Evolutionary conservation across 1,139 yeast genomes (phyloP).

Genomic region (Candida glucosophila): DNA sequence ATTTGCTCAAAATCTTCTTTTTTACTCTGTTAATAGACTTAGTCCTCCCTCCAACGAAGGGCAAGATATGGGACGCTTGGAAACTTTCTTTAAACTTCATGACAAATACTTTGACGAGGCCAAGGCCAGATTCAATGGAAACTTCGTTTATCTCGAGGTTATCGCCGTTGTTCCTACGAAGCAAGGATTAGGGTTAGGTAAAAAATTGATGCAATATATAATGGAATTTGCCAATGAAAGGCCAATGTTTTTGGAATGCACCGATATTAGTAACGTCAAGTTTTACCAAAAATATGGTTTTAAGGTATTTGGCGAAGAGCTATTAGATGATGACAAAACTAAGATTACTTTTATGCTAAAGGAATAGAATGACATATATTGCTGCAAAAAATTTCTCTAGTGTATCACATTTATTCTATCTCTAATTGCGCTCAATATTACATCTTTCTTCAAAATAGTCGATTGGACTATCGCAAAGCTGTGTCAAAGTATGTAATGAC

Average conservation of each 20-base stretch:
- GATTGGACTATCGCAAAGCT: too few species aligned
- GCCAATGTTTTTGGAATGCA: constrained; percentile 1
- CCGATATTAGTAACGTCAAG: constrained; percentile 1
- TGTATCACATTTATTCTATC: too few species aligned
- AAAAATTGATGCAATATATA: not conserved
- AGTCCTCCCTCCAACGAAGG: not conserved
- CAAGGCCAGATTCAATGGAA: not conserved
- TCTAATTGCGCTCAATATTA: too few species aligned
- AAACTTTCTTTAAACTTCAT: not conserved
- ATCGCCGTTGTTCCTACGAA: not conserved
- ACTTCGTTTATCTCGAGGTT: constrained; percentile 1
- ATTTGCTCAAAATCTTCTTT: not conserved
- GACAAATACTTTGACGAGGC: not conserved
- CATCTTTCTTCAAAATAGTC: too few species aligned
- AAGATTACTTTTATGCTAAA: too few species aligned
- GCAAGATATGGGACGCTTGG: not conserved
- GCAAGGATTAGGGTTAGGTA: constrained; percentile 1
- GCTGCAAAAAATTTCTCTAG: too few species aligned
- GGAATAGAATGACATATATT: too few species aligned
- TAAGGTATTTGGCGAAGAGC: not conserved
- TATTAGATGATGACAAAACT: too few species aligned
- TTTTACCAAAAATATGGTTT: constrained; percentile 1
- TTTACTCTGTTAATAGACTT: not conserved
- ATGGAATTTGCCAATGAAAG: not conserved
- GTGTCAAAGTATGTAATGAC: too few species aligned